Conservation (phyloP, 2,329 filamentous ascomycete species). For the Penicillium janthinellum region DNA sequence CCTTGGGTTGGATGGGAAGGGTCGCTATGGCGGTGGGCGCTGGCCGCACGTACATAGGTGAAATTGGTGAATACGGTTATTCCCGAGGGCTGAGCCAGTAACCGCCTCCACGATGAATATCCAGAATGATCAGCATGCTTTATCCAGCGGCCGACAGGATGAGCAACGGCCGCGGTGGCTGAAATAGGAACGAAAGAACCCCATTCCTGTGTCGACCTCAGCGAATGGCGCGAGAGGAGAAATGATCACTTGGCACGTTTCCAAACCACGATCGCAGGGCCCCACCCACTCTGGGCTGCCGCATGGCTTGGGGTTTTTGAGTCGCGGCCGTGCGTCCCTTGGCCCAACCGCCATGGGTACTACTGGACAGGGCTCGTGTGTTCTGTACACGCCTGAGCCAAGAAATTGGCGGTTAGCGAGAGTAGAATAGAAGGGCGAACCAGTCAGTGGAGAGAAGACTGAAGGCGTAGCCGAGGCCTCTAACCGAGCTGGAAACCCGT, state of each 20-base stretch:
- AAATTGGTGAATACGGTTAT: conserved; percentile 13
- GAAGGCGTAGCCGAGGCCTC: conserved; percentile 14
- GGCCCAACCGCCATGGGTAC: conserved; percentile 5
- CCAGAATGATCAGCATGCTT: background rate
- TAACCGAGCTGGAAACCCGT: conserved; percentile 15
- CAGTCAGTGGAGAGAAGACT: background rate
- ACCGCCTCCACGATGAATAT: background rate
- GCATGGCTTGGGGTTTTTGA: conserved; percentile 12
- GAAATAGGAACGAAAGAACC: background rate
- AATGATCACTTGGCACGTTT: conserved; percentile 14
- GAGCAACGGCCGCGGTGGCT: background rate
- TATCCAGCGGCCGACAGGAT: background rate
- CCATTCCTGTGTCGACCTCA: conserved; percentile 1
- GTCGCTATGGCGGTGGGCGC: background rate
- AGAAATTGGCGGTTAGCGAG: conserved; percentile 1
- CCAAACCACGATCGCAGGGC: conserved; percentile 4
- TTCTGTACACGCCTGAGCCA: conserved; percentile 10
- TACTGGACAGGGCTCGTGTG: conserved; percentile 8
- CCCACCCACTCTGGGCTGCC: conserved; percentile 11
- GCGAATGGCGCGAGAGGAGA: conserved; percentile 12
- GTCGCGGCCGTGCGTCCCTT: conserved; percentile 15
- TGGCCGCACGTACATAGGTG: conserved; percentile 5
- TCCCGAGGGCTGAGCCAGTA: conserved; percentile 10
- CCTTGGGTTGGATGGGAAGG: background rate
- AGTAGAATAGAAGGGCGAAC: background rate